Conservation (phyloP, 495 filamentous ascomycete genomes). For the Polyplosphaeria fusca region DNA sequence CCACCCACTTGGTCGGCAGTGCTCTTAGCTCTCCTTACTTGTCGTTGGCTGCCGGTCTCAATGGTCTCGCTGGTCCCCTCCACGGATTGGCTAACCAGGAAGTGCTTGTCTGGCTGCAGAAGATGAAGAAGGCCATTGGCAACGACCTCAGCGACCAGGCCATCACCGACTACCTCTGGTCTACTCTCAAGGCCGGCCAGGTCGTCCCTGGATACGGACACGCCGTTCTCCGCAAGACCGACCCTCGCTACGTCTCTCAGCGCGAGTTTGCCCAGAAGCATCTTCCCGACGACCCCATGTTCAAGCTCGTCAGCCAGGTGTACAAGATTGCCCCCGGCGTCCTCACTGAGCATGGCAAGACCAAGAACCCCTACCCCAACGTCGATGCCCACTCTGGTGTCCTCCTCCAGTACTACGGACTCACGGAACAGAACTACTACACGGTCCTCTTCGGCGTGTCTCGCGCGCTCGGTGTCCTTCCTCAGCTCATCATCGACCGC, state of each 20-base stretch:
- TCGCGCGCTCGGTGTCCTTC: slow-evolving; percentile 94
- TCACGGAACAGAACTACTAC: slow-evolving; percentile 99
- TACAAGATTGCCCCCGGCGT: slow-evolving; percentile 99
- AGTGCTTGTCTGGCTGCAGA: slow-evolving; percentile 95
- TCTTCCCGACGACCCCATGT: slow-evolving; percentile 95
- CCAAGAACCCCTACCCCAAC: slow-evolving; percentile 43
- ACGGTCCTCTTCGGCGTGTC: slow-evolving; percentile 99
- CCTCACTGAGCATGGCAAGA: slow-evolving; percentile 95
- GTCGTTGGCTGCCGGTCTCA: slow-evolving; percentile 90
- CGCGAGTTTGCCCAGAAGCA: slow-evolving; percentile 90
- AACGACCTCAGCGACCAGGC: slow-evolving; percentile 91
- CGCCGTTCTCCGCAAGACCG: slow-evolving; percentile 98
- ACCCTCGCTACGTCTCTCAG: slow-evolving; percentile 96
- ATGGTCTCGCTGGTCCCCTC: slow-evolving; percentile 95
- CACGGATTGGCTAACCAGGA: slow-evolving; percentile 99
- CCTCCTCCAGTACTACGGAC: slow-evolving; percentile 97
- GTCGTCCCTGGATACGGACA: slow-evolving; percentile 98
- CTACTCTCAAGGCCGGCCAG: slow-evolving; percentile 87
- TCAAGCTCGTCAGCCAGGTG: slow-evolving; percentile 98
- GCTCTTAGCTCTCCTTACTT: slow-evolving; percentile 97
- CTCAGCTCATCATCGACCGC: slow-evolving; percentile 99
- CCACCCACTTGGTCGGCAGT: slow-evolving; percentile 94
- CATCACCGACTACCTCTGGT: slow-evolving; percentile 98
- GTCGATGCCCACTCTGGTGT: slow-evolving; percentile 79
- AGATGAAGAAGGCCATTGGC: slow-evolving; percentile 96